Percentiles rank a stretch among this genome's conserved stretches.
These are phyloP conservation scores for Phylloporus arenicola DNA, from an alignment of 768 basidiomycete genomes.

Conservation along the genomic window DNA sequence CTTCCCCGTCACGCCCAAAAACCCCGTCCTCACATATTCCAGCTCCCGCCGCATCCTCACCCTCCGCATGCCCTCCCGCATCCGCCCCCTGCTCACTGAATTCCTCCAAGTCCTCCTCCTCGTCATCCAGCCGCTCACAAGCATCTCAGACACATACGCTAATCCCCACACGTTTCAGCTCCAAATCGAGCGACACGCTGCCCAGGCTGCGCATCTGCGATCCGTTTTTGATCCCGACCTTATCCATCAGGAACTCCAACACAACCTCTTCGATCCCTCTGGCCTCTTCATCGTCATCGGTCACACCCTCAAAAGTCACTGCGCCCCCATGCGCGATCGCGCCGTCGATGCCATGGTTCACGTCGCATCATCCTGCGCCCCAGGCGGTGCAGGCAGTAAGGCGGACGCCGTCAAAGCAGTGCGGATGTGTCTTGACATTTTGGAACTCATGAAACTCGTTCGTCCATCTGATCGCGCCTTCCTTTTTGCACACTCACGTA, in stretches of 20 bases:
- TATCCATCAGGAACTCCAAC: slow-evolving; percentile 76
- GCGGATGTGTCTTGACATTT: slow-evolving; percentile 79
- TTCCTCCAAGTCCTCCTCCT: slow-evolving; percentile 77
- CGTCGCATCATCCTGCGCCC: slow-evolving; percentile 54
- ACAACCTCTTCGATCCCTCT: slow-evolving; percentile 71
- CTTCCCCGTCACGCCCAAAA: slow-evolving; percentile 36
- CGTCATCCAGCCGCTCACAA: slow-evolving; percentile 78
- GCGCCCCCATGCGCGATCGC: slow-evolving; percentile 88
- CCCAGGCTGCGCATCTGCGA: slow-evolving; percentile 61
- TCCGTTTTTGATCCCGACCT: slow-evolving; percentile 77
- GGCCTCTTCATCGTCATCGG: slow-evolving; percentile 77
- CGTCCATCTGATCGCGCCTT: slow-evolving; percentile 31
- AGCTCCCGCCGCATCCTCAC: slow-evolving; percentile 48
- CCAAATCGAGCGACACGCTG: slow-evolving; percentile 57
- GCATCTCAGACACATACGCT: slow-evolving; percentile 53
- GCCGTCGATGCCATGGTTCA: slow-evolving; percentile 80
- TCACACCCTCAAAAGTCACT: slow-evolving; percentile 79
- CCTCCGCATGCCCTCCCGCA: slow-evolving; percentile 65
- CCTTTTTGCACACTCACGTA: slow-evolving; percentile 16
- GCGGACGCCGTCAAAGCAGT: slow-evolving; percentile 69
- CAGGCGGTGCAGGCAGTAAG: slow-evolving; percentile 49
- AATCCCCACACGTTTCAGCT: slow-evolving; percentile 54
- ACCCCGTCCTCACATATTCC: slow-evolving; percentile 41
- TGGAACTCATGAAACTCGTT: slow-evolving; percentile 94
- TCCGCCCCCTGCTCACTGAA: slow-evolving; percentile 63